Conservation (phyloP, 2,329 filamentous ascomycete species). For the Parastagonospora nodorum region DNA sequence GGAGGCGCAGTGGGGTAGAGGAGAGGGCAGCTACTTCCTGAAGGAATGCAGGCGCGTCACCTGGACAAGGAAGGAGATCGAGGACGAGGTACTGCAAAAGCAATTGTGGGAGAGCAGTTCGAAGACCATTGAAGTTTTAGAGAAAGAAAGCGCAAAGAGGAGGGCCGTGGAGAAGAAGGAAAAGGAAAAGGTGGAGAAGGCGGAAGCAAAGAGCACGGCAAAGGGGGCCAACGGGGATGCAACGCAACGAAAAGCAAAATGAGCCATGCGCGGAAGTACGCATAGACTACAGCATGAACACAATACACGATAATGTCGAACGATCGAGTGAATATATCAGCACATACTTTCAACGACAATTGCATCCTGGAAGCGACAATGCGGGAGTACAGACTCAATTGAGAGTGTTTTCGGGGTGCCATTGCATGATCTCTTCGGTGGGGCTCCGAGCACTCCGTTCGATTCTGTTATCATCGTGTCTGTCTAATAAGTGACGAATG, state of each 20-base stretch:
- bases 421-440: too few species aligned
- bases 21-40: constrained; percentile 71
- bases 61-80: constrained; percentile 73
- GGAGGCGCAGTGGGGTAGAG: constrained; percentile 73
- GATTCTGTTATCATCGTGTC: not conserved
- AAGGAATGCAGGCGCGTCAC: constrained; percentile 87
- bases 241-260: constrained; percentile 32
- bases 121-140: constrained; percentile 76
- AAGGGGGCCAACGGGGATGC: constrained; percentile 22
- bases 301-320: not conserved
- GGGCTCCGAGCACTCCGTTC: not conserved
- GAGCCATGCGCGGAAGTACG: not conserved
- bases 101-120: constrained; percentile 86
- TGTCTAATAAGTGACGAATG: too few species aligned
- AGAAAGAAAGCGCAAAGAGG: constrained; percentile 75
- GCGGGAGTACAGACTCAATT: too few species aligned
- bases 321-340: not conserved
- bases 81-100: constrained; percentile 79
- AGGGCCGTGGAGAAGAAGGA: constrained; percentile 63
- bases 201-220: constrained; percentile 22
- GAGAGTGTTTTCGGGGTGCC: too few species aligned
- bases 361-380: too few species aligned
- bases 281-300: not conserved
- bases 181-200: constrained; percentile 45
- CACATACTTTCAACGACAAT: not conserved